phyloP scores from a whole-genome alignment of 208 protist genomes.

The Leishmania braziliensis region DNA sequence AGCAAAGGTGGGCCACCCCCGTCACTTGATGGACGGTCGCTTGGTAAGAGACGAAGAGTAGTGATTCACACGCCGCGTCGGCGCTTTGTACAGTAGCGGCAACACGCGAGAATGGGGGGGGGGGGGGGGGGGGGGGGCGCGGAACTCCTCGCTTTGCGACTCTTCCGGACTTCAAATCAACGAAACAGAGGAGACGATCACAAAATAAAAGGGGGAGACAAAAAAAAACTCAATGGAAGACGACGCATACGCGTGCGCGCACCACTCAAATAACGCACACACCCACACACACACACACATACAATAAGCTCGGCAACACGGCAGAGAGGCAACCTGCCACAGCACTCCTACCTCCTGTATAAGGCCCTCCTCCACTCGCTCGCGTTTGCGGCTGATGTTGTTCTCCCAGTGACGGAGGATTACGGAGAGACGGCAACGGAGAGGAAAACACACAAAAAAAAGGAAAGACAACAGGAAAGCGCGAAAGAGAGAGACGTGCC shows the following conservation, averaged over 20 bases:
- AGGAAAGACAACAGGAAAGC: neutral
- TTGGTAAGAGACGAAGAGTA: too few relatives aligned
- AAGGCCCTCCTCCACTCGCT: neutral
- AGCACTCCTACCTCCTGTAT: neutral
- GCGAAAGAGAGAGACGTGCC: neutral
- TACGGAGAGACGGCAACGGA: neutral
- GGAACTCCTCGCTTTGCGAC: too few relatives aligned
- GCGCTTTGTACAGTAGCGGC: too few relatives aligned
- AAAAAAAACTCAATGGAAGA: too few relatives aligned
- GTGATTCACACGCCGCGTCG: too few relatives aligned
- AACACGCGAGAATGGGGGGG: too few relatives aligned
- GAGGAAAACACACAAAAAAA: neutral
- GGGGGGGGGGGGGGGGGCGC: too few relatives aligned
- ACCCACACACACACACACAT: neutral
- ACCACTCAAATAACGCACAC: too few relatives aligned
- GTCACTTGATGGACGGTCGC: too few relatives aligned
- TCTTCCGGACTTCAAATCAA: too few relatives aligned
- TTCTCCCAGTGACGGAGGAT: neutral
- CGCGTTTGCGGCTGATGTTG: neutral
- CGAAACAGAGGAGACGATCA: neutral
- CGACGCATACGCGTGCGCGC: neutral
- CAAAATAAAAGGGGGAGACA: neutral
- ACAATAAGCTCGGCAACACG: neutral
- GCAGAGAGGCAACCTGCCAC: neutral
- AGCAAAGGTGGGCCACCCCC: too few relatives aligned